Evolutionary conservation across 2,329 filamentous ascomycete genomes (phyloP), one percentile per base, ranked within the genome.

Genomic region (Diaporthe eres): DNA sequence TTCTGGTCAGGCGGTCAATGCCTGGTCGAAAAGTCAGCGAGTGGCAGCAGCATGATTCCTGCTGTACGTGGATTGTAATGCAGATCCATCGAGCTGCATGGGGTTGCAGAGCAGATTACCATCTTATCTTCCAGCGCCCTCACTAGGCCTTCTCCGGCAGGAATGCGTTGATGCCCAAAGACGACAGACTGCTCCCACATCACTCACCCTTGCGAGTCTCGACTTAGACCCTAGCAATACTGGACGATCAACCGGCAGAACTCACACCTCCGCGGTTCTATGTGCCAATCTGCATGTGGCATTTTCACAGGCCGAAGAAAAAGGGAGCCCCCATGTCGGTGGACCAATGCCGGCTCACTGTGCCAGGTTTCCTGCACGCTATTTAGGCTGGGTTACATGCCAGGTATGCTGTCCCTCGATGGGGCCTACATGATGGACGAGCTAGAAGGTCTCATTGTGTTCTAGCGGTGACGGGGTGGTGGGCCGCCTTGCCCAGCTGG

Each of bases 371-470:
- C 31, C 49, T 70, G 65, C 49, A 42, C 49, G 65, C 65, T 53
- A 53, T 51, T 19, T 28, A 19, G 31, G 7, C 65, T 37, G 34
- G 65, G 31, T 53, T 53, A 13, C 47, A 68, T 42, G 65, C 47
- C 53, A 47, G 47, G 47, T 53, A 68, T 68, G 65, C 65, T 73
- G 68, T 44, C 74, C 49, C 58, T 73, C 60, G 70, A 75, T 60
- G 34, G 47, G 55, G 44, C 70, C 42, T 28, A n/a, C 4, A 9
- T 47, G 19, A 12, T 28, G 47, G 53, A 71, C 60, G 74, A 73
- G 70, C 58, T 75, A 75, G 70, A 75, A 75, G 74, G 70, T 73
- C 60, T 73, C 74, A 75, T 73, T 47, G 60, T 72, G 60, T 75
- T 75, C 70, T 75, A 68, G 74, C 74, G 74, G 74, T 75, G 74